Evolutionary conservation across 108 stramenopile species (phyloP), one percentile per base, ranked within the genome.

Genomic region (Cyclotella cryptica): DNA sequence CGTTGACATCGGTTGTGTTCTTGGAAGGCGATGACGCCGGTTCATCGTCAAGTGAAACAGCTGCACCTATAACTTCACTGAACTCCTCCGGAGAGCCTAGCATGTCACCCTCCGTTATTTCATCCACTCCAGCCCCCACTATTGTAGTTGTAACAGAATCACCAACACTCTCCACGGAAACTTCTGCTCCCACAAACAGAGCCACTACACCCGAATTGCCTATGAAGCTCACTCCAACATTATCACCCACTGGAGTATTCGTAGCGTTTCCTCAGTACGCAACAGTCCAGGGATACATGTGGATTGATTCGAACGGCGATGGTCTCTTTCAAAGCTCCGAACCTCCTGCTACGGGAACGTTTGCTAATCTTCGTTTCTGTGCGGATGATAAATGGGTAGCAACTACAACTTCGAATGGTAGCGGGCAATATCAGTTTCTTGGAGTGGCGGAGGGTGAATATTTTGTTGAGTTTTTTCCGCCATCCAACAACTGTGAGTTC

Each of bases 401-500:
- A 0, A 76, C 71, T 9, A 44, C 15, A 3, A 13, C 9, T 15
- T 47, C 81, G 11, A 70, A 72, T 59, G 55, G 40, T 0, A 26
- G 19, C 30, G 81, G 81, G 6, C 75, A 76, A 35, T 83, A 72
- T 60, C 55, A 66, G 44, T 83, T 83, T 42, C 10, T 29, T 4
- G 66, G 14, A 1, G 62, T 81, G 3, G 62, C 26, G 26, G 74
- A 71, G 27, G 74, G 74, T 14, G 70, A 71, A 27, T 81, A 81
- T 62, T 75, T 47, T 26, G 17, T 81, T n/a, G 69, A 75, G 35
- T 81, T 81, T 43, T 71, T 71, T 58, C 69, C 41, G 54, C 79
- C 79, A 11, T 11, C 62, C 18, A 67, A 64, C 11, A 39, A 42
- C 4, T 81, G 68, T 54, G 68, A 74, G 26, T 69, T 64, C 61